These are phyloP conservation scores for Xerocomellus amylosporus DNA, from an alignment of 768 basidiomycete genomes.

Conservation along the genomic window DNA sequence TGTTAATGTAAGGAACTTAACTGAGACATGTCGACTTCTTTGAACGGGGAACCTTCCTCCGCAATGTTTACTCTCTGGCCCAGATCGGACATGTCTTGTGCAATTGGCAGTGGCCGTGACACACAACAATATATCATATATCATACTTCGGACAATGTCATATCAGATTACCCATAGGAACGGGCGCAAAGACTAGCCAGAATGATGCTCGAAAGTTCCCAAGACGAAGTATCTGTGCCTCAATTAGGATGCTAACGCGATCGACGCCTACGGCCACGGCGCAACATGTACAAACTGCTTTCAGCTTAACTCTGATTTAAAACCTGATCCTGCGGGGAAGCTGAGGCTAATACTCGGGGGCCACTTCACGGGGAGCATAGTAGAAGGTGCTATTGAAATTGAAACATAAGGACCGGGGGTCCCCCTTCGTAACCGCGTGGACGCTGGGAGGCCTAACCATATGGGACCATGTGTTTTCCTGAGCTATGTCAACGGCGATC, in stretches of 20 bases:
- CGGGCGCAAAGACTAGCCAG: slow-evolving; percentile 12
- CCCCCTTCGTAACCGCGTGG: slow-evolving; percentile 23
- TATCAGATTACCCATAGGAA: slow-evolving; percentile 11
- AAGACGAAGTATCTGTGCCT: slow-evolving; percentile 19
- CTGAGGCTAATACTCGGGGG: background rate
- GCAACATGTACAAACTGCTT: slow-evolving; percentile 40
- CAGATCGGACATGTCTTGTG: slow-evolving; percentile 3
- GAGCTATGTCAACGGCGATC: slow-evolving; percentile 35
- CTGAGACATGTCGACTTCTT: background rate
- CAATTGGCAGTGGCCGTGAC: slow-evolving; percentile 1
- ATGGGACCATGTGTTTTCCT: slow-evolving; percentile 30
- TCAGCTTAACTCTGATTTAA: slow-evolving; percentile 30
- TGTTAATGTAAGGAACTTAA: background rate
- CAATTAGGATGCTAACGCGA: slow-evolving; percentile 29
- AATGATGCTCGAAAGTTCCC: slow-evolving; percentile 2
- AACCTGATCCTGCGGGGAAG: slow-evolving; percentile 20
- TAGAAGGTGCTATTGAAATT: slow-evolving; percentile 10
- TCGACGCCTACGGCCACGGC: slow-evolving; percentile 25
- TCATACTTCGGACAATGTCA: slow-evolving; percentile 10
- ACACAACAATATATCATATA: slow-evolving; percentile 7
- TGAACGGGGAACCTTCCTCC: background rate
- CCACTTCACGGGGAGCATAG: slow-evolving; percentile 10
- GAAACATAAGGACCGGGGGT: slow-evolving; percentile 16
- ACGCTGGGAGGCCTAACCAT: slow-evolving; percentile 28
- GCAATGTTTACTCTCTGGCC: background rate